Evolutionary conservation across 148 eudicot species (phyloP).

Genomic region (Amaranthus cruentus): DNA sequence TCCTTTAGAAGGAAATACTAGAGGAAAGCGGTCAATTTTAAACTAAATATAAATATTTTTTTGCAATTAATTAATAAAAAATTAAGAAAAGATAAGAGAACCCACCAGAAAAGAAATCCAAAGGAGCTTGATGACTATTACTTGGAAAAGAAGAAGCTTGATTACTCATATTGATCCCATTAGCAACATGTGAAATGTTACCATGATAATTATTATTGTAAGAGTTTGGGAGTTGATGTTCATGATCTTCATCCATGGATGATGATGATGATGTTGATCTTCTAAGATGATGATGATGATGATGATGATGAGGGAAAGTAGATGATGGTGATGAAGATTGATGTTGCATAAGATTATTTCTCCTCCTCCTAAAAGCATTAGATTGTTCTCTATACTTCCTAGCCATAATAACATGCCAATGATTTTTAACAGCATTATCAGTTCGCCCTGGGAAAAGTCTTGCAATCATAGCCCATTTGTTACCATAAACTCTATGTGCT

Average conservation of each 20-base stretch:
- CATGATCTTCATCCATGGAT: constrained; percentile 26
- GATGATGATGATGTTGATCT: constrained; percentile 24
- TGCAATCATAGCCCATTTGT: constrained; percentile 90
- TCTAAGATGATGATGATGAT: constrained; percentile 19
- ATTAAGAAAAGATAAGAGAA: not conserved
- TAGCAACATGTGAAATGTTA: not conserved
- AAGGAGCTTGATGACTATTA: constrained; percentile 21
- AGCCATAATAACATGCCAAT: constrained; percentile 93
- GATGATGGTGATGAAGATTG: constrained; percentile 4
- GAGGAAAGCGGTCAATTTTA: not conserved
- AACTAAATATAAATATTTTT: no score
- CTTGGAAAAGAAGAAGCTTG: not conserved
- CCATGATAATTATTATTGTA: not conserved
- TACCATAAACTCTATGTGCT: constrained; percentile 72
- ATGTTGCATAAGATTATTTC: constrained; percentile 10
- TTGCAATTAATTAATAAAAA: not conserved
- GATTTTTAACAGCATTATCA: constrained; percentile 90
- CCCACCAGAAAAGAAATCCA: constrained; percentile 34
- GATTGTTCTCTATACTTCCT: constrained; percentile 72
- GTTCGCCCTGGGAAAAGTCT: constrained; percentile 82
- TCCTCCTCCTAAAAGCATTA: constrained; percentile 45
- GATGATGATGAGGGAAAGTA: constrained; percentile 2
- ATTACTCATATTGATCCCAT: not conserved
- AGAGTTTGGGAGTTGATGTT: not conserved
- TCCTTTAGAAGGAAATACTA: not conserved